phyloP scores from a whole-genome alignment of 108 stramenopile species.

The Nannochloropsis granulata region DNA sequence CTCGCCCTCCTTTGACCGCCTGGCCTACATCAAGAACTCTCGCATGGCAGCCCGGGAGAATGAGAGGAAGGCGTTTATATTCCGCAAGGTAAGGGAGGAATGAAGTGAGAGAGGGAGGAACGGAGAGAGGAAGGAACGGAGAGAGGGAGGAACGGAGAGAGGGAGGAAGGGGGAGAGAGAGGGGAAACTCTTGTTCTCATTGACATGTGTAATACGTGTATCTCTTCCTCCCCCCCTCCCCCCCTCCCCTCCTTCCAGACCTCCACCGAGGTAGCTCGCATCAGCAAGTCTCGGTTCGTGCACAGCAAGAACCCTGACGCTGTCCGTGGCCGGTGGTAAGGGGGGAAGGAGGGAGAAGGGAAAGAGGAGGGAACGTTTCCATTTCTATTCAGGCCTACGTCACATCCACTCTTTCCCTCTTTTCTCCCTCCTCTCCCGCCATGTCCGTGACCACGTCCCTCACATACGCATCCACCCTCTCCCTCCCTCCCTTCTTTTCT shows the following conservation, averaged over 20 bases:
- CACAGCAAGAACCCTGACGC: neutral
- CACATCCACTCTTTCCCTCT: too few species aligned
- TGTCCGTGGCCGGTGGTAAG: too few species aligned
- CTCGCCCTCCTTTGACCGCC: neutral
- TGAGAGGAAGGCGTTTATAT: neutral
- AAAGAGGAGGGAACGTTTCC: too few species aligned
- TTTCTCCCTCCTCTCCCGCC: too few species aligned
- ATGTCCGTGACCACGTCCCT: too few species aligned
- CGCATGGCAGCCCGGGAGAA: neutral
- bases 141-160: neutral
- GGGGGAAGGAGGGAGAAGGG: too few species aligned
- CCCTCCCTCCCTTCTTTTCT: too few species aligned
- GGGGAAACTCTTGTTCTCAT: neutral
- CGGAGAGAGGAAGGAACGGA: neutral
- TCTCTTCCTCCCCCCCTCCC: neutral
- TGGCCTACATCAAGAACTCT: neutral
- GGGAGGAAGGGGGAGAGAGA: neutral
- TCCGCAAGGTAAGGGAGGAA: neutral
- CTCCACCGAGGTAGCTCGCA: neutral
- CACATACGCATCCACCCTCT: too few species aligned
- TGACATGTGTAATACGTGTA: too few species aligned
- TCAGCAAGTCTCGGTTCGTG: neutral
- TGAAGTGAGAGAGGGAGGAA: neutral
- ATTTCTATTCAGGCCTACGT: too few species aligned
- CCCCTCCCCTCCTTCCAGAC: neutral